phyloP scores from a whole-genome alignment of 148 eudicot species.

The Rhododendron vialii region DNA sequence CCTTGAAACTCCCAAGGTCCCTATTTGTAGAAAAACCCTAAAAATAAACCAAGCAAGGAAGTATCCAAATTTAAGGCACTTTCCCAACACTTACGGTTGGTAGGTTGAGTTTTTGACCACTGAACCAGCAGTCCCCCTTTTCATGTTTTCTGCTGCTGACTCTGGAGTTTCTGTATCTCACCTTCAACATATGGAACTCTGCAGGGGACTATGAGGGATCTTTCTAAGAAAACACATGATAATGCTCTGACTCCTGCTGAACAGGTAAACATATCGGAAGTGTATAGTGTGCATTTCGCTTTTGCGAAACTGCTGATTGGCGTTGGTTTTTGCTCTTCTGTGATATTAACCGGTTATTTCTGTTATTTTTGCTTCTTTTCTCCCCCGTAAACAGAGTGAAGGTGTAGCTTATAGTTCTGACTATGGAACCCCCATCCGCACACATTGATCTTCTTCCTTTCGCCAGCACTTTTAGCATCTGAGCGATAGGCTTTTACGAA shows the following conservation, averaged over 20 bases:
- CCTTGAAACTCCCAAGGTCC: too few species aligned
- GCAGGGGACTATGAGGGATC: slow-evolving; percentile 58
- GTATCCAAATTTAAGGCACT: too few species aligned
- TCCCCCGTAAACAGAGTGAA: slow-evolving; percentile 7
- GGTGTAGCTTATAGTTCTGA: slow-evolving; percentile 3
- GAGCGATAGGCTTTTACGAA: slow-evolving; percentile 1
- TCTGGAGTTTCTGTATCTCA: not conserved
- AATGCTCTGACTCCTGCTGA: slow-evolving; percentile 12
- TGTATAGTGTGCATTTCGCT: not conserved
- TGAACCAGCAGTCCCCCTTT: not conserved
- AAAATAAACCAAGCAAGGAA: too few species aligned
- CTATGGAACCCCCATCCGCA: slow-evolving; percentile 13
- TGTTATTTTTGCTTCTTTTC: not conserved
- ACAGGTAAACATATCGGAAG: slow-evolving; percentile 19
- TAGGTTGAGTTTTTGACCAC: not conserved
- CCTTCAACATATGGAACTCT: not conserved
- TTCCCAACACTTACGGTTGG: not conserved
- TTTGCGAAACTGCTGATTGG: not conserved
- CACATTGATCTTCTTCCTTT: slow-evolving; percentile 11
- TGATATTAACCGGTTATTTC: not conserved
- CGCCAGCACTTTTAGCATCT: not conserved
- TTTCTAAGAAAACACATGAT: slow-evolving; percentile 37
- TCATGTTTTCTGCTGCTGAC: not conserved
- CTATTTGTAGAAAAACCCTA: too few species aligned
- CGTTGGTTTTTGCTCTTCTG: not conserved